Conservation (phyloP, 495 filamentous ascomycete species). For the Sabuloglossum arenarium region DNA sequence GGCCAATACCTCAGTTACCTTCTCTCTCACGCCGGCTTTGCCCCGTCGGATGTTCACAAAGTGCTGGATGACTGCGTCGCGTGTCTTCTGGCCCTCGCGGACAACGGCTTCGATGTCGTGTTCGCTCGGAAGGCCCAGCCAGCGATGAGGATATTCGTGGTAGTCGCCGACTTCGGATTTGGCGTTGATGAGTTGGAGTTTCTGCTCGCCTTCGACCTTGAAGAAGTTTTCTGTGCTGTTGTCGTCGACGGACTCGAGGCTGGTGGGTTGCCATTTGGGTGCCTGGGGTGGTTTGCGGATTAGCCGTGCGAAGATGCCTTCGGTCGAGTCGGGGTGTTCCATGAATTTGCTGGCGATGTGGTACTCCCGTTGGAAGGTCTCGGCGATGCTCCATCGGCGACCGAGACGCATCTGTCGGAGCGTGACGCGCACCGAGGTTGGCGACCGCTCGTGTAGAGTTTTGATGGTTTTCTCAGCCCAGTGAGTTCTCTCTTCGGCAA, state of each 20-base stretch:
- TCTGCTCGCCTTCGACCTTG: slow-evolving; percentile 18
- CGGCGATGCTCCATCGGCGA: slow-evolving; percentile 47
- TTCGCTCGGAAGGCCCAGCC: slow-evolving; percentile 55
- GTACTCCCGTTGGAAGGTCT: slow-evolving; percentile 70
- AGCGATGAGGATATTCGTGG: slow-evolving; percentile 41
- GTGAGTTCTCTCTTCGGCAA: slow-evolving; percentile 30
- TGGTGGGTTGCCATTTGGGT: slow-evolving; percentile 51
- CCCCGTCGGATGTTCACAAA: slow-evolving; percentile 8
- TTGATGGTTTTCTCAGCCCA: slow-evolving; percentile 63
- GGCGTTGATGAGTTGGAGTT: slow-evolving; percentile 31
- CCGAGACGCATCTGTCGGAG: slow-evolving; percentile 62
- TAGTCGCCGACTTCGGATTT: slow-evolving; percentile 25
- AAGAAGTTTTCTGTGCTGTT: slow-evolving; percentile 40
- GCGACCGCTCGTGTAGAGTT: slow-evolving; percentile 52
- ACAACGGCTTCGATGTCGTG: slow-evolving; percentile 38
- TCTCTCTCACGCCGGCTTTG: slow-evolving; percentile 23
- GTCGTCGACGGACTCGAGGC: slow-evolving; percentile 35
- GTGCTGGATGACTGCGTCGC: slow-evolving; percentile 1
- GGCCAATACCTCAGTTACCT: slow-evolving; percentile 21
- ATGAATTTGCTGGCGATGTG: slow-evolving; percentile 68
- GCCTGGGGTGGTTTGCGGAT: slow-evolving; percentile 37
- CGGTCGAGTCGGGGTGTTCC: slow-evolving; percentile 65
- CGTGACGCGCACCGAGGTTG: slow-evolving; percentile 65
- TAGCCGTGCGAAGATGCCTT: slow-evolving; percentile 62
- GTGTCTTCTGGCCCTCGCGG: slow-evolving; percentile 12